These are phyloP conservation scores for Stachybotrys chartarum DNA, from an alignment of 2,329 filamentous ascomycete species.

Conservation along the genomic window DNA sequence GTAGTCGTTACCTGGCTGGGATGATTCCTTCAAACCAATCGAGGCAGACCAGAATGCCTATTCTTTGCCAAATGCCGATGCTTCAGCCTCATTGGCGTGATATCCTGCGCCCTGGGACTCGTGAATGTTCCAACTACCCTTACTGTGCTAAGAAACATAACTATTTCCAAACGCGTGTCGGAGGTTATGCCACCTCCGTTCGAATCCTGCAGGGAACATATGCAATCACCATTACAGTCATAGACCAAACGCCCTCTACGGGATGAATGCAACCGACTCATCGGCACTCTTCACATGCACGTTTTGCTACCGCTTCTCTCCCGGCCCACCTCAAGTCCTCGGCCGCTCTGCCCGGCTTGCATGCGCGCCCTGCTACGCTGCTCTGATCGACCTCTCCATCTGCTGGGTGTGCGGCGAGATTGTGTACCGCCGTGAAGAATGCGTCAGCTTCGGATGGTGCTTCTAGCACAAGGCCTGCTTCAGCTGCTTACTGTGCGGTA, in stretches of 20 bases:
- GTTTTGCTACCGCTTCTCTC: constrained; percentile 42
- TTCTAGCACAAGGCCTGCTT: constrained; percentile 53
- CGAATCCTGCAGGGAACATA: neutral
- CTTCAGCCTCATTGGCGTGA: too few species aligned
- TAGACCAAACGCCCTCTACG: neutral
- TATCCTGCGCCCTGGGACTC: too few species aligned
- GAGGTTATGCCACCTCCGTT: too few species aligned
- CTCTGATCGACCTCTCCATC: constrained; percentile 45
- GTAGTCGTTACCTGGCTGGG: too few species aligned
- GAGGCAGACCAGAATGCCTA: too few species aligned
- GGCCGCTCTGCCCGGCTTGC: constrained; percentile 40
- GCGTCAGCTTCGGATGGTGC: constrained; percentile 52
- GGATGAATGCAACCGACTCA: neutral
- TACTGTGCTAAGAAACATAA: too few species aligned
- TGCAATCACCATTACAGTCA: neutral
- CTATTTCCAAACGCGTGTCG: too few species aligned
- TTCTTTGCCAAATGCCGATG: too few species aligned
- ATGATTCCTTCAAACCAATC: too few species aligned
- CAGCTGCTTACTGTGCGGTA: constrained; percentile 47
- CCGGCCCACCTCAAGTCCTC: constrained; percentile 29
- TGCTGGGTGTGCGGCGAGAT: constrained; percentile 52
- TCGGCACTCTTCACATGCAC: constrained; percentile 41
- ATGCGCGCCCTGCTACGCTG: constrained; percentile 38
- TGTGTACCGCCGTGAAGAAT: constrained; percentile 44
- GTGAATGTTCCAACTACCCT: too few species aligned